These are phyloP conservation scores for Penicillium sp. DNA, from an alignment of 2,329 filamentous ascomycete species.

Conservation along the genomic window DNA sequence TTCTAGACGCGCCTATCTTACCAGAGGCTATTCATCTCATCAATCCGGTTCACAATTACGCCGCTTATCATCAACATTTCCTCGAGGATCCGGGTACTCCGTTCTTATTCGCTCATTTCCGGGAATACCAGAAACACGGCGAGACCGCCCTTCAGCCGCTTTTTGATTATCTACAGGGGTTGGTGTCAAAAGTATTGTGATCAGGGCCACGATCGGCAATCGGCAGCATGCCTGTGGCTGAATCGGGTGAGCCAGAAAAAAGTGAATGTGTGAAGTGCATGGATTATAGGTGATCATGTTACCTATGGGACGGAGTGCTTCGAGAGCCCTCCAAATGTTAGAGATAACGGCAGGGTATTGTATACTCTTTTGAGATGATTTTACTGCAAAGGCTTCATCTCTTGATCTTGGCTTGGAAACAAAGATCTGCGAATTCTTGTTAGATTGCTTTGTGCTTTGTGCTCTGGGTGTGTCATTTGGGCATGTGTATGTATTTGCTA, in stretches of 20 bases:
- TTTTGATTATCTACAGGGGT: constrained; percentile 25
- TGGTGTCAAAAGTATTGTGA: not conserved
- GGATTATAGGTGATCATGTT: not conserved
- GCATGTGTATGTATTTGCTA: constrained; percentile 1
- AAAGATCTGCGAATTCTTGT: not conserved
- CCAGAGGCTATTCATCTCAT: constrained; percentile 27
- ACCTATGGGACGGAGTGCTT: not conserved
- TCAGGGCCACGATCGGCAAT: constrained; percentile 2
- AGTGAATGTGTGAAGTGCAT: not conserved
- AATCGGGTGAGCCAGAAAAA: not conserved
- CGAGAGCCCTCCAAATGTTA: not conserved
- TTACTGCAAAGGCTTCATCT: constrained; percentile 1
- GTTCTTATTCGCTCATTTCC: constrained; percentile 40
- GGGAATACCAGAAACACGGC: constrained; percentile 33
- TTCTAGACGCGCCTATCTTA: constrained; percentile 26
- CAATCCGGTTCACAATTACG: constrained; percentile 35
- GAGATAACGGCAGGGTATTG: not conserved
- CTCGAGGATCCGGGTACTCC: constrained; percentile 36
- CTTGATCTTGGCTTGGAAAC: not conserved
- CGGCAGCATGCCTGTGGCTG: not conserved
- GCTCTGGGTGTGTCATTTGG: not conserved
- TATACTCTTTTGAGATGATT: too few relatives aligned
- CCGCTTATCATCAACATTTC: constrained; percentile 37
- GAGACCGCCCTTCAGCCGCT: constrained; percentile 28
- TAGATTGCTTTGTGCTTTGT: not conserved